A percentile compares a stretch with the other conserved stretches of the same genome.
Evolutionary conservation across 2,329 filamentous ascomycete genomes (phyloP).

Genomic region (Penicillium glabrum): DNA sequence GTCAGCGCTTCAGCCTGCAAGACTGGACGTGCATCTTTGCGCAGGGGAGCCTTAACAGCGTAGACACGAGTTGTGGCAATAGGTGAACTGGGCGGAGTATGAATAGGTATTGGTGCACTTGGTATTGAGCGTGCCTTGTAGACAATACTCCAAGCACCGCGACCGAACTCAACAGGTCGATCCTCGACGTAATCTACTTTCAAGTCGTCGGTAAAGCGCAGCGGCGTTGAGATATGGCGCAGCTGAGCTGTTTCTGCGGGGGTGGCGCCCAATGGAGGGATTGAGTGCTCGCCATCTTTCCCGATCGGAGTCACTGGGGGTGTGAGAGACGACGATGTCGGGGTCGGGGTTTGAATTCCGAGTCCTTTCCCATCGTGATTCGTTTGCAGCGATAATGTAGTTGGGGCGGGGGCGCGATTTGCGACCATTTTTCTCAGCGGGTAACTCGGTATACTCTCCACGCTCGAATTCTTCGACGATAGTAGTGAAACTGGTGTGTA

Average conservation of each 20-base stretch:
- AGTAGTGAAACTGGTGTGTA: not conserved
- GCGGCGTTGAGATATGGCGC: constrained; percentile 14
- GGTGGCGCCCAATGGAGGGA: constrained; percentile 1
- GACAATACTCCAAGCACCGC: constrained; percentile 50
- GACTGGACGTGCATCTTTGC: constrained; percentile 42
- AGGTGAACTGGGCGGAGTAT: constrained; percentile 40
- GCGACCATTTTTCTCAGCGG: not conserved
- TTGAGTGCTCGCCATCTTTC: constrained; percentile 15
- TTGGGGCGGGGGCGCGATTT: constrained; percentile 9
- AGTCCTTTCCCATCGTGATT: constrained; percentile 11
- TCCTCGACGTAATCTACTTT: constrained; percentile 33
- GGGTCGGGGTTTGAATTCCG: constrained; percentile 7
- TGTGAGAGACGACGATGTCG: constrained; percentile 22
- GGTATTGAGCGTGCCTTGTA: constrained; percentile 40
- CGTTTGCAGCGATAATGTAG: constrained; percentile 31
- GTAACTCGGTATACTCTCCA: not conserved
- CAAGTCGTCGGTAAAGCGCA: constrained; percentile 35
- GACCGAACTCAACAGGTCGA: constrained; percentile 40
- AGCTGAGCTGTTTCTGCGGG: not conserved
- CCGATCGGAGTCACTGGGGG: constrained; percentile 37
- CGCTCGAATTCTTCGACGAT: too few relatives aligned
- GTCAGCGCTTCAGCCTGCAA: constrained; percentile 45
- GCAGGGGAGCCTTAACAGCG: constrained; percentile 46
- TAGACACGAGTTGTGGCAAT: constrained; percentile 32
- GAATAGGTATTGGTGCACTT: constrained; percentile 3